Percentiles rank a stretch among this genome's conserved stretches.
Conservation (phyloP, 2,329 filamentous ascomycete species). For the Xylariales sp. region DNA sequence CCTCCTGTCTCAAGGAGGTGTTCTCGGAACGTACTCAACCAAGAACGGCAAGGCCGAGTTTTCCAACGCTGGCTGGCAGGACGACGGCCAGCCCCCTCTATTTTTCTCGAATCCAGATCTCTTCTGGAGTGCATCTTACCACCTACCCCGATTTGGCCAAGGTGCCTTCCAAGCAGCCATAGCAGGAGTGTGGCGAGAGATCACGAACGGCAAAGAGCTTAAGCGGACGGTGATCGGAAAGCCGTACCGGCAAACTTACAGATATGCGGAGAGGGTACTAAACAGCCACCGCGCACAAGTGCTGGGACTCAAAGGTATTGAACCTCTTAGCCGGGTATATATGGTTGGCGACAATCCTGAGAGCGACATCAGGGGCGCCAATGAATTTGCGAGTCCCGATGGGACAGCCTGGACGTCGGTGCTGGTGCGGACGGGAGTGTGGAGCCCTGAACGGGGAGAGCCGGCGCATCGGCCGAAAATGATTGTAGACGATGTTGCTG, state of each 20-base stretch:
- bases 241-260: slow-evolving; percentile 72
- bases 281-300: slow-evolving; percentile 51
- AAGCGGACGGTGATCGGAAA: slow-evolving; percentile 74
- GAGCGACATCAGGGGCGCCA: slow-evolving; percentile 86
- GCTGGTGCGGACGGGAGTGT: slow-evolving; percentile 78
- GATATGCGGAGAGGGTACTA: slow-evolving; percentile 75
- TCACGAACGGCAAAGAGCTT: slow-evolving; percentile 61
- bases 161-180: slow-evolving; percentile 84
- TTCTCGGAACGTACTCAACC: slow-evolving; percentile 72
- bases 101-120: slow-evolving; percentile 92
- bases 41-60: slow-evolving; percentile 64
- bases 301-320: slow-evolving; percentile 25
- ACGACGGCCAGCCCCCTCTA: slow-evolving; percentile 73
- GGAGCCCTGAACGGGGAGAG: slow-evolving; percentile 36
- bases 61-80: slow-evolving; percentile 74
- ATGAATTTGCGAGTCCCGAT: slow-evolving; percentile 62
- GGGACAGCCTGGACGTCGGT: slow-evolving; percentile 75
- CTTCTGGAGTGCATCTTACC: slow-evolving; percentile 82
- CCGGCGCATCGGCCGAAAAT: slow-evolving; percentile 59
- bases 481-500: slow-evolving; percentile 70
- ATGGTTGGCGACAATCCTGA: slow-evolving; percentile 93
- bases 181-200: slow-evolving; percentile 70
- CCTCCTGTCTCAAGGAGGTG: slow-evolving; percentile 71
- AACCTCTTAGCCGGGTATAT: slow-evolving; percentile 58
- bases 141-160: slow-evolving; percentile 82